These are phyloP conservation scores for Musa balbisiana DNA, from an alignment of 202 grass and related monocot species.

Conservation along the genomic window DNA sequence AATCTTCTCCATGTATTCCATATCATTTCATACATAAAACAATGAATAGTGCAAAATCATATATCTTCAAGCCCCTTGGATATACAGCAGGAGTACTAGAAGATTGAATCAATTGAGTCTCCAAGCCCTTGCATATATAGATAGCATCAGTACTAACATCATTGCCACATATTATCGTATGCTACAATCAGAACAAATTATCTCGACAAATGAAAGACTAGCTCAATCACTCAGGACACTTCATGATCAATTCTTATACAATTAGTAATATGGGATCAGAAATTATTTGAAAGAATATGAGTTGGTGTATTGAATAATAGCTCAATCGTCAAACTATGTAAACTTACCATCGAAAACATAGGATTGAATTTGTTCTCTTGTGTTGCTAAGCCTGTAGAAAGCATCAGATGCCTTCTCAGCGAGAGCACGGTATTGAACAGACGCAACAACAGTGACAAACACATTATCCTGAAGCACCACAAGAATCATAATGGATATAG, in stretches of 20 bases:
- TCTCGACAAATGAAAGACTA: neutral
- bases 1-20: neutral
- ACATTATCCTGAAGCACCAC: conserved; percentile 13
- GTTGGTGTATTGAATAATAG: neutral
- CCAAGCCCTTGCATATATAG: neutral
- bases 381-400: conserved; percentile 11
- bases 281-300: neutral
- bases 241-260: neutral
- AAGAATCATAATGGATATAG: neutral
- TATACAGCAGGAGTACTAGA: neutral
- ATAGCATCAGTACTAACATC: neutral
- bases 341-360: conserved; percentile 10
- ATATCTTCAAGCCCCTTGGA: neutral
- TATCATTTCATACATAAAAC: neutral
- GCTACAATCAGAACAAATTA: neutral
- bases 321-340: neutral
- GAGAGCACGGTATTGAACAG: conserved; percentile 6
- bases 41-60: too few species aligned
- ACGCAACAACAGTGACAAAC: conserved; percentile 11
- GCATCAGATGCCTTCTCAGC: conserved; percentile 10
- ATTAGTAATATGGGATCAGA: neutral
- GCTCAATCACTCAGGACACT: neutral
- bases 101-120: neutral
- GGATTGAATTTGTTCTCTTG: conserved; percentile 12
- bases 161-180: neutral